Percentiles rank a stretch among this genome's conserved stretches.
Conservation (phyloP, 768 basidiomycete species). For the Sarcodon aspratus region DNA sequence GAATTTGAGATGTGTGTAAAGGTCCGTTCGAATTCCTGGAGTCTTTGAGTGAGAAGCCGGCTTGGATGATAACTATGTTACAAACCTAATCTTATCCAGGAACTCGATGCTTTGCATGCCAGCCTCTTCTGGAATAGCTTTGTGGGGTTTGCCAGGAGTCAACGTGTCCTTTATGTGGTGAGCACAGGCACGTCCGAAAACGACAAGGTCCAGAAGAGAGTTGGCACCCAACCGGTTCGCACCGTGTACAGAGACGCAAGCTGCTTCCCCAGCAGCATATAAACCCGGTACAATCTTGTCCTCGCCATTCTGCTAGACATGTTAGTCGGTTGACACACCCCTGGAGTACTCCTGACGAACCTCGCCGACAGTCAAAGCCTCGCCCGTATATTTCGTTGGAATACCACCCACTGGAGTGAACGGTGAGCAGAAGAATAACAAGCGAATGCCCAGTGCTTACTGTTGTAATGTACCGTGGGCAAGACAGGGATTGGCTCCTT, state of each 20-base stretch:
- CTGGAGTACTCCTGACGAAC: constrained; percentile 13
- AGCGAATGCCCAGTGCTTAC: constrained; percentile 34
- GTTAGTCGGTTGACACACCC: not conserved
- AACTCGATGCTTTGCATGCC: constrained; percentile 78
- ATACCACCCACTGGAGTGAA: constrained; percentile 85
- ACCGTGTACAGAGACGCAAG: constrained; percentile 97
- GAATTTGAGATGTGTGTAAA: constrained; percentile 80
- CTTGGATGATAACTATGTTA: not conserved
- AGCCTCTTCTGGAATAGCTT: constrained; percentile 74
- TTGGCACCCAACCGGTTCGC: constrained; percentile 99
- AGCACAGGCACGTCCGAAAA: constrained; percentile 98
- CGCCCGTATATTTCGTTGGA: constrained; percentile 96
- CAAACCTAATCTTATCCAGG: constrained; percentile 74
- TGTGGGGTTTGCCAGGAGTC: constrained; percentile 85
- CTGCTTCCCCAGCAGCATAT: constrained; percentile 98
- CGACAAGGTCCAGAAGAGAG: constrained; percentile 97
- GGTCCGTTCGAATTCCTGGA: constrained; percentile 66
- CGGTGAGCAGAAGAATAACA: constrained; percentile 7
- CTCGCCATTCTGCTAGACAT: constrained; percentile 49
- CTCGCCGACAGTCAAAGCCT: constrained; percentile 81
- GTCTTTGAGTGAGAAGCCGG: not conserved
- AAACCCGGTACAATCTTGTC: constrained; percentile 93
- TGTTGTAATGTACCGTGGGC: constrained; percentile 98
- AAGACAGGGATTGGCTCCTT: constrained; percentile 99
- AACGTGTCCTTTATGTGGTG: constrained; percentile 92